Conservation (phyloP, 1,284 basidiomycete genomes). For the Somion occarium region DNA sequence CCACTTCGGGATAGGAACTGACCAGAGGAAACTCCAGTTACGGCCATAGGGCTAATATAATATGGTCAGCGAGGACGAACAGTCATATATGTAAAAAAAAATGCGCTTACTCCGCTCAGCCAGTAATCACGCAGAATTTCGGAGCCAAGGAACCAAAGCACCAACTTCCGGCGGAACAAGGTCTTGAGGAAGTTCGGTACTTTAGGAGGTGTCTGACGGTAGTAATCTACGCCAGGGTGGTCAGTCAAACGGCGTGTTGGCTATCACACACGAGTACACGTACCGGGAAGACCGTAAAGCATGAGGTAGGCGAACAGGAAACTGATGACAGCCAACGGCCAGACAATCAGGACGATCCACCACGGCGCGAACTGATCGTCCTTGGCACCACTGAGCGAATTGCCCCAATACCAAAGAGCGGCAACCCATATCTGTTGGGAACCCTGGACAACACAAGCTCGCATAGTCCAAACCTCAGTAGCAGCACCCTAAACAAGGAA, state of each 20-base stretch:
- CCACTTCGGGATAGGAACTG: conserved; percentile 77
- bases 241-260: too few relatives aligned
- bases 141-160: conserved; percentile 89
- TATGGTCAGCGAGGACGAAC: conserved; percentile 14
- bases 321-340: conserved; percentile 75
- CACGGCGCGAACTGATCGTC: conserved; percentile 58
- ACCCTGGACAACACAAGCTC: conserved; percentile 89
- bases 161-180: conserved; percentile 83
- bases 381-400: conserved; percentile 58
- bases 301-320: conserved; percentile 78
- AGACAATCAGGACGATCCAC: conserved; percentile 81
- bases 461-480: conserved; percentile 86
- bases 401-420: conserved; percentile 93
- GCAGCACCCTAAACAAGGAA: conserved; percentile 54
- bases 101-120: conserved; percentile 76
- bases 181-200: conserved; percentile 89
- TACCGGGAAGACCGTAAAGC: conserved; percentile 81
- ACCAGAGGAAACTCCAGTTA: conserved; percentile 93
- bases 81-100: neutral
- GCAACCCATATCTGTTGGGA: conserved; percentile 93
- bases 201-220: conserved; percentile 85
- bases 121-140: conserved; percentile 90
- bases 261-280: too few relatives aligned
- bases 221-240: conserved; percentile 61
- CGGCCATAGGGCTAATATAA: conserved; percentile 72